Conservation (phyloP, 306 rosid species). For the barrel medic (Medicago truncatula) region MtrunA17r5.0-ANR NC_053042.1:16394001-16394500, state of each 20-base stretch:
- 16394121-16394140: not conserved
- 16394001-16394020: slow-evolving; percentile 89
- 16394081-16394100: too few species aligned
- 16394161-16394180: slow-evolving; percentile 17
- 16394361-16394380: slow-evolving; percentile 34
- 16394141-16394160: slow-evolving; percentile 24
- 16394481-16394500: slow-evolving; percentile 90
- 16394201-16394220: too few species aligned
- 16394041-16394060: slow-evolving; percentile 31
- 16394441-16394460: slow-evolving; percentile 94
- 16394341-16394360: not conserved
- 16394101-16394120: not conserved
- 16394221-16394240: too few species aligned
- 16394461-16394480: slow-evolving; percentile 83
- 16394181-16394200: not conserved
- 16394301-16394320: too few species aligned
- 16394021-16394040: slow-evolving; percentile 61
- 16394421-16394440: slow-evolving; percentile 94
- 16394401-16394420: slow-evolving; percentile 85
- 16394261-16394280: too few species aligned
- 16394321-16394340: too few species aligned
- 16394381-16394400: slow-evolving; percentile 35
- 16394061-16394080: slow-evolving; percentile 17
- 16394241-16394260: too few species aligned
- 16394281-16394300: too few species aligned